phyloP scores from a whole-genome alignment of 345 rosid species.

The Turritis glabra region DNA sequence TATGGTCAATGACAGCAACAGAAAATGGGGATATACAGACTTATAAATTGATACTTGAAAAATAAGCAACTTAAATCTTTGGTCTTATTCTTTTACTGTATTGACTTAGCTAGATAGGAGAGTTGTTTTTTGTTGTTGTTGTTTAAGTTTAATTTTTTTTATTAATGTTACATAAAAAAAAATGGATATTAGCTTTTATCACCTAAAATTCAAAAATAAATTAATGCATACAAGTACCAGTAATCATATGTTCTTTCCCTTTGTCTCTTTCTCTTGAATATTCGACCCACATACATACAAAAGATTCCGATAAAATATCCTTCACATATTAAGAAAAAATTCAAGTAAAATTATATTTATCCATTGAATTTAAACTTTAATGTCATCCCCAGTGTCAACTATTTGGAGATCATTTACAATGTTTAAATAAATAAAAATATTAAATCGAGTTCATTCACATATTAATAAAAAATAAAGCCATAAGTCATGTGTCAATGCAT shows the following conservation, averaged over 20 bases:
- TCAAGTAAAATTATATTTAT: neutral
- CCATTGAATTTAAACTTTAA: neutral
- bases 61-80: neutral
- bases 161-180: neutral
- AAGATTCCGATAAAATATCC: conserved; percentile 26
- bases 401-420: neutral
- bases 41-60: neutral
- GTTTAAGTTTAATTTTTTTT: no score
- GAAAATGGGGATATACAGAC: neutral
- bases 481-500: neutral
- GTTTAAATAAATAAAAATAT: neutral
- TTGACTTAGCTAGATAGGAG: neutral
- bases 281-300: conserved; percentile 26
- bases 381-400: neutral
- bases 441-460: neutral
- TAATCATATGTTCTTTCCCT: conserved; percentile 26
- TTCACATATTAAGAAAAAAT: neutral
- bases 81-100: neutral
- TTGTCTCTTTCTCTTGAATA: conserved; percentile 32
- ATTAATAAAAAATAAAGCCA: neutral
- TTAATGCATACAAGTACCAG: conserved; percentile 5
- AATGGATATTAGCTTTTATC: neutral
- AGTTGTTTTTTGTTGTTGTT: neutral
- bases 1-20: conserved; percentile 35
- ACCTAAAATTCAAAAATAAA: neutral